A percentile compares a stretch with the other conserved stretches of the same genome.
Conservation (phyloP, 1,284 basidiomycete species). For the Tetrapyrgos nigripes region DNA sequence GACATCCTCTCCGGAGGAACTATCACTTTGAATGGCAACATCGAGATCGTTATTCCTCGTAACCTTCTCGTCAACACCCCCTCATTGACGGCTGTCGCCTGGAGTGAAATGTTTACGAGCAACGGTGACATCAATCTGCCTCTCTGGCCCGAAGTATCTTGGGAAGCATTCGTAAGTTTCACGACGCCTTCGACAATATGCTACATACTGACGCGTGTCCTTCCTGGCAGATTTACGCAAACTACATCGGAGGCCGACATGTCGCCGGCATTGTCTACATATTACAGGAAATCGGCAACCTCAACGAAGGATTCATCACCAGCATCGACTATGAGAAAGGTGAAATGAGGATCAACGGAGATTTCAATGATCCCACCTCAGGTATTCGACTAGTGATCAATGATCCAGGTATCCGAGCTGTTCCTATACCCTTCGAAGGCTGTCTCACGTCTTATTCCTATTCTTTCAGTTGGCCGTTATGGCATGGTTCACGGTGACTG, state of each 20-base stretch:
- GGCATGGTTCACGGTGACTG: conserved; percentile 24
- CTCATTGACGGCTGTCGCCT: conserved; percentile 22
- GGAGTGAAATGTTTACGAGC: conserved; percentile 21
- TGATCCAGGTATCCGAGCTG: conserved; percentile 22
- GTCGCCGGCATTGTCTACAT: conserved; percentile 23
- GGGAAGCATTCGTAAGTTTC: conserved; percentile 20
- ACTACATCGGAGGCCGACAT: conserved; percentile 21
- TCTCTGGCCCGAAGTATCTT: conserved; percentile 23
- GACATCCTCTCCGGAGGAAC: conserved; percentile 25
- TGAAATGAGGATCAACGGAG: conserved; percentile 21
- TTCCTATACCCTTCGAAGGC: too few species aligned
- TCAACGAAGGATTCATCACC: conserved; percentile 23
- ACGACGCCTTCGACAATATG: background rate
- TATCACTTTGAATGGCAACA: conserved; percentile 15
- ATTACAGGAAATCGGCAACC: conserved; percentile 23
- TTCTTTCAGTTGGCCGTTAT: conserved; percentile 18
- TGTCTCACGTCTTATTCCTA: background rate
- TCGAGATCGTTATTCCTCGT: conserved; percentile 20
- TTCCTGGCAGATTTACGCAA: conserved; percentile 22
- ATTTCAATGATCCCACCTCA: conserved; percentile 15
- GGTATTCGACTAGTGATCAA: conserved; percentile 22
- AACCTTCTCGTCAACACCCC: conserved; percentile 26
- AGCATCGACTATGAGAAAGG: conserved; percentile 24
- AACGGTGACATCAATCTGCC: conserved; percentile 20
- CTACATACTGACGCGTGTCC: too few species aligned